Percentiles rank a stretch among this genome's conserved stretches.
phyloP scores from a whole-genome alignment of 1,284 basidiomycete genomes.

The Athelia psychrophila region DNA sequence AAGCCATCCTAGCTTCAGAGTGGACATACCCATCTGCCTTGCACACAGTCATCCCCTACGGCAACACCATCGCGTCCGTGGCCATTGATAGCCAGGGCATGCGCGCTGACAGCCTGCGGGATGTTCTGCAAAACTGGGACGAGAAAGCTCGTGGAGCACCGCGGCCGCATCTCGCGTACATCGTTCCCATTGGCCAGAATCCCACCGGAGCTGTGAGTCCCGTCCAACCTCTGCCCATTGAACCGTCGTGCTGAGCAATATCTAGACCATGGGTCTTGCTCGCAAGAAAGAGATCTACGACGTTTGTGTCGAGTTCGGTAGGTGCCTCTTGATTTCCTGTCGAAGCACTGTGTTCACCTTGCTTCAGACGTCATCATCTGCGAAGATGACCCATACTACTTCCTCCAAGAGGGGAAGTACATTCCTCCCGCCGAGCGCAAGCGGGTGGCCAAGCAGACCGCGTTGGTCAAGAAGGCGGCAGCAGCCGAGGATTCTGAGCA shows the following conservation, averaged over 20 bases:
- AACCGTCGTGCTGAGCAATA: conserved; percentile 1
- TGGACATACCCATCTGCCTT: conserved; percentile 68
- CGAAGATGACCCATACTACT: conserved; percentile 85
- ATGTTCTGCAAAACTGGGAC: conserved; percentile 68
- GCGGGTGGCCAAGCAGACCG: conserved; percentile 29
- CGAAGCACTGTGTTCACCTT: conserved; percentile 7
- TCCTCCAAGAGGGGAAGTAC: conserved; percentile 63
- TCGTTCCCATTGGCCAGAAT: conserved; percentile 76
- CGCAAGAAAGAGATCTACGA: conserved; percentile 81
- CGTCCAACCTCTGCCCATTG: not conserved
- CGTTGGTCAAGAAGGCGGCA: conserved; percentile 2
- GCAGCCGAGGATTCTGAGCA: conserved; percentile 29
- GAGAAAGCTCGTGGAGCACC: conserved; percentile 48
- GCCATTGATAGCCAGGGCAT: conserved; percentile 76
- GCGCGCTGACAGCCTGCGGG: conserved; percentile 57
- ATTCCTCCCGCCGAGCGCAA: conserved; percentile 39
- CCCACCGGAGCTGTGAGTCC: conserved; percentile 67
- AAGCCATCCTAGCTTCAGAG: conserved; percentile 68
- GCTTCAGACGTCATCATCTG: conserved; percentile 63
- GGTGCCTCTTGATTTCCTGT: conserved; percentile 12
- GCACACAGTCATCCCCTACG: conserved; percentile 40
- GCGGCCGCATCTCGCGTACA: conserved; percentile 75
- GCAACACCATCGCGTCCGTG: conserved; percentile 53
- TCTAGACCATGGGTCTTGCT: conserved; percentile 57
- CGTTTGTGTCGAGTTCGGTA: conserved; percentile 76